A percentile compares a stretch with the other conserved stretches of the same genome.
Evolutionary conservation across 345 rosid species (phyloP).

Genomic region (Citrus sp.): DNA sequence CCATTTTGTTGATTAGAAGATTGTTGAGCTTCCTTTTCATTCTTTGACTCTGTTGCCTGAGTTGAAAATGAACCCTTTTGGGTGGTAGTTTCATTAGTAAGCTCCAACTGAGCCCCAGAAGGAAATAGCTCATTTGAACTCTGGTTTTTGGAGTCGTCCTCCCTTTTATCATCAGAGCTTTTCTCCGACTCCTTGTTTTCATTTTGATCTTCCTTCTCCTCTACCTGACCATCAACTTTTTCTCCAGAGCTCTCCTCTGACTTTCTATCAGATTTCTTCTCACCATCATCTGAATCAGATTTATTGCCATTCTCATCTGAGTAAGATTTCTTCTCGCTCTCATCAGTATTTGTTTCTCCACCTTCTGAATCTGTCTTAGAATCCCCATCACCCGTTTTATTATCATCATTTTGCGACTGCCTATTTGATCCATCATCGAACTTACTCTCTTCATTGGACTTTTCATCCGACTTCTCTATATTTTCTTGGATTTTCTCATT

Average conservation of each 20-base stretch:
- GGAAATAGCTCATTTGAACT: constrained; percentile 56
- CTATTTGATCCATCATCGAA: constrained; percentile 27
- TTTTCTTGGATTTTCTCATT: constrained; percentile 30
- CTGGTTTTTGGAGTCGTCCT: constrained; percentile 43
- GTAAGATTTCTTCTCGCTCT: constrained; percentile 36
- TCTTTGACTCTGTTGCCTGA: constrained; percentile 85
- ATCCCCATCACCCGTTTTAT: constrained; percentile 24
- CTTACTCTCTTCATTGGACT: constrained; percentile 35
- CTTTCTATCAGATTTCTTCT: constrained; percentile 36
- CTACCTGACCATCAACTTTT: constrained; percentile 39
- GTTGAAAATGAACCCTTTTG: constrained; percentile 82
- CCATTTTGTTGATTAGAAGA: constrained; percentile 40
- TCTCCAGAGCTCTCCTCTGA: constrained; percentile 31
- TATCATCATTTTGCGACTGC: constrained; percentile 28
- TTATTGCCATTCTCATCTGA: constrained; percentile 35
- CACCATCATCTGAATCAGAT: constrained; percentile 35
- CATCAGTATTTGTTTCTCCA: constrained; percentile 31
- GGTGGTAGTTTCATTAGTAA: constrained; percentile 63
- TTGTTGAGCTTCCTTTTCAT: constrained; percentile 70
- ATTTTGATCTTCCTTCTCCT: constrained; percentile 41
- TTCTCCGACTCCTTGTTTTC: constrained; percentile 38
- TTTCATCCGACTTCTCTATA: constrained; percentile 32
- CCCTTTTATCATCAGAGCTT: constrained; percentile 35
- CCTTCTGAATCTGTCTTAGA: constrained; percentile 24
- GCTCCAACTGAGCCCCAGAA: constrained; percentile 81